phyloP scores from a whole-genome alignment of 345 rosid genomes.

The Sonneratia alba region DNA sequence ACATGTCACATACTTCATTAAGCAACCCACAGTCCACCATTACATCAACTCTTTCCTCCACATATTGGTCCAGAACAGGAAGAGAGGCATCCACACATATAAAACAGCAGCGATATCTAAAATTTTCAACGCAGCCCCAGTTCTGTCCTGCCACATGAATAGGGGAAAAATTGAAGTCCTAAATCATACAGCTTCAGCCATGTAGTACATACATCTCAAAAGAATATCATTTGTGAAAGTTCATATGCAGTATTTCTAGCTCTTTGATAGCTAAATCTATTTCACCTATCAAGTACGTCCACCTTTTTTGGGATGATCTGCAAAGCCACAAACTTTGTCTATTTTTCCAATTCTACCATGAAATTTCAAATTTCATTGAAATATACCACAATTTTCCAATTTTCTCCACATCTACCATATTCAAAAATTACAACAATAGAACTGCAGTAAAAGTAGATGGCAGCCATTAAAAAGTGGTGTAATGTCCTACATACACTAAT shows the following conservation, averaged over 20 bases:
- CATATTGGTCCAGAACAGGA: constrained; percentile 55
- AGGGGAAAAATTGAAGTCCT: background rate
- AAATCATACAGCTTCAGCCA: constrained; percentile 1
- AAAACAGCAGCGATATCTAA: constrained; percentile 65
- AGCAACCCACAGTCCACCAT: constrained; percentile 82
- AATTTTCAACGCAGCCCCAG: constrained; percentile 67
- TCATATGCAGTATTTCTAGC: background rate
- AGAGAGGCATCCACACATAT: constrained; percentile 62
- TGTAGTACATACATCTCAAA: background rate
- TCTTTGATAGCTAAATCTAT: background rate
- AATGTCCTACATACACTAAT: too few species aligned
- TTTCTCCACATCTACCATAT: too few species aligned
- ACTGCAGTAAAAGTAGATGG: too few species aligned
- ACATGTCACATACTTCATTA: constrained; percentile 64
- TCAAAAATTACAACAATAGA: too few species aligned
- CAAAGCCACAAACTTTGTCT: too few species aligned
- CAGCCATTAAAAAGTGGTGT: too few species aligned
- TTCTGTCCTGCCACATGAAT: constrained; percentile 76
- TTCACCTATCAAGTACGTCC: too few species aligned
- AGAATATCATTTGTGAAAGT: background rate
- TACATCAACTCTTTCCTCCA: constrained; percentile 70
- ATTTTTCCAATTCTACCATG: too few species aligned
- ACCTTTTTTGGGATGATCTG: too few species aligned
- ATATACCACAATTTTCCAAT: too few species aligned
- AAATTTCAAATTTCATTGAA: too few species aligned